phyloP scores from a whole-genome alignment of 2,329 filamentous ascomycete species.

The Scortechinia acanthostroma region DNA sequence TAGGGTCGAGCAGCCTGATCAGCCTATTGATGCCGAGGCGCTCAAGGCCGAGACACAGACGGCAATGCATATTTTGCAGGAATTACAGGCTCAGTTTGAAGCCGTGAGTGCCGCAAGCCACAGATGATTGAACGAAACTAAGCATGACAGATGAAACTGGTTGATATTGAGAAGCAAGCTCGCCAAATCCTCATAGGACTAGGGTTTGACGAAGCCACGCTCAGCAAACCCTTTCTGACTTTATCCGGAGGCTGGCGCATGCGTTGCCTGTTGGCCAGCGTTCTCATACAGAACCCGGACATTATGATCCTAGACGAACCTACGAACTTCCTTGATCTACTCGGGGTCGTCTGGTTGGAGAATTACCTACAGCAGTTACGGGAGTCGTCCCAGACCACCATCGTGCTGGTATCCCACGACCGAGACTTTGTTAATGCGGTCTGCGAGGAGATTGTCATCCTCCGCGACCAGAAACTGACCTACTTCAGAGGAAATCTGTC shows the following conservation, averaged over 20 bases:
- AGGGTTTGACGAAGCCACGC: constrained; percentile 59
- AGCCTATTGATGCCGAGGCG: constrained; percentile 41
- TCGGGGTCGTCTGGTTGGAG: constrained; percentile 81
- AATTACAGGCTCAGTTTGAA: constrained; percentile 63
- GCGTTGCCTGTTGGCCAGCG: constrained; percentile 57
- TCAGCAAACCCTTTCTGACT: constrained; percentile 50
- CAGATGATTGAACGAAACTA: no score
- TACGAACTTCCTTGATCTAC: constrained; percentile 77
- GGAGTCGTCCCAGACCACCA: constrained; percentile 46
- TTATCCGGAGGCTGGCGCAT: constrained; percentile 76
- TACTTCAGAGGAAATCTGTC: constrained; percentile 72
- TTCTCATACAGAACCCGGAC: constrained; percentile 67
- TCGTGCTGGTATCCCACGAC: constrained; percentile 79
- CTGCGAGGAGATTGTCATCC: constrained; percentile 68
- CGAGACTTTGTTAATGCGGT: constrained; percentile 73
- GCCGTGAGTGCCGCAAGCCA: constrained; percentile 22
- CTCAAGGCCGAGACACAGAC: constrained; percentile 48
- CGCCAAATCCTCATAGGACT: constrained; percentile 61
- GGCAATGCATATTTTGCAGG: constrained; percentile 62
- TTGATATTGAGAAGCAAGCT: constrained; percentile 59
- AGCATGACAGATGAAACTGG: constrained; percentile 35
- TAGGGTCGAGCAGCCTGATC: constrained; percentile 15
- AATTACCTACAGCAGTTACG: constrained; percentile 55
- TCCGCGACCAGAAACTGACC: constrained; percentile 65
- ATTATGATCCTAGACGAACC: constrained; percentile 80